Percentiles rank a stretch among this genome's conserved stretches.
These are phyloP conservation scores for Cytospora schulzeri DNA, from an alignment of 2,329 filamentous ascomycete genomes.

Conservation along the genomic window DNA sequence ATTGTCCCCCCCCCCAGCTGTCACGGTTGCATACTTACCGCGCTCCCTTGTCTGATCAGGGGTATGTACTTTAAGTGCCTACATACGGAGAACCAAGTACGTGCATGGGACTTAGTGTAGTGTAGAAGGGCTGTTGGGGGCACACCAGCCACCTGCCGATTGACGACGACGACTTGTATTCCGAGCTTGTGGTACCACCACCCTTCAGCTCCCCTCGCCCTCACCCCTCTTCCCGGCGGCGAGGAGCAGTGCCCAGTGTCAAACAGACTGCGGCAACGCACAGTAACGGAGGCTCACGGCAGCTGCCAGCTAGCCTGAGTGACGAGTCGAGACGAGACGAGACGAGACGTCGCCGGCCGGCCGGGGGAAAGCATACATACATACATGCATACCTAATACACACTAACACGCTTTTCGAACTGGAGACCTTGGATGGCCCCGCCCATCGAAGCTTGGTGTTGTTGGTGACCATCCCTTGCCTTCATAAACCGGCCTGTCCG, in stretches of 20 bases:
- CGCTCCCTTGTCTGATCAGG: neutral
- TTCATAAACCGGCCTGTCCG: neutral
- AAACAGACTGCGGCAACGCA: neutral
- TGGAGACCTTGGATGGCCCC: no score
- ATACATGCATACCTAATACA: no score
- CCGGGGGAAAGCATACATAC: neutral
- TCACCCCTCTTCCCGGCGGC: conserved; percentile 15
- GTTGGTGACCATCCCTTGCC: neutral
- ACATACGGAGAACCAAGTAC: neutral
- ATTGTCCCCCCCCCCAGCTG: conserved; percentile 1
- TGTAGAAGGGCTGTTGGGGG: neutral
- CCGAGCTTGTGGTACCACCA: conserved; percentile 8
- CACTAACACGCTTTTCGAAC: no score
- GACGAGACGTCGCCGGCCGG: conserved; percentile 7
- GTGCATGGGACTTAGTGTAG: neutral
- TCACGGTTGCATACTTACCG: conserved; percentile 19
- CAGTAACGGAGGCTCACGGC: conserved; percentile 4
- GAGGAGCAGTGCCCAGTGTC: conserved; percentile 11
- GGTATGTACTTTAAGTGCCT: neutral
- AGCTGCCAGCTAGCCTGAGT: conserved; percentile 13
- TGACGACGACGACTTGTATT: neutral
- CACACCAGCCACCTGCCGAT: neutral
- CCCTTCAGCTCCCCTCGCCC: neutral
- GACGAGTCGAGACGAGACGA: conserved; percentile 13
- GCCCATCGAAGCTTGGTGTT: neutral